phyloP scores from a whole-genome alignment of 129 eudicot genomes.

The Arctium lappa region DNA sequence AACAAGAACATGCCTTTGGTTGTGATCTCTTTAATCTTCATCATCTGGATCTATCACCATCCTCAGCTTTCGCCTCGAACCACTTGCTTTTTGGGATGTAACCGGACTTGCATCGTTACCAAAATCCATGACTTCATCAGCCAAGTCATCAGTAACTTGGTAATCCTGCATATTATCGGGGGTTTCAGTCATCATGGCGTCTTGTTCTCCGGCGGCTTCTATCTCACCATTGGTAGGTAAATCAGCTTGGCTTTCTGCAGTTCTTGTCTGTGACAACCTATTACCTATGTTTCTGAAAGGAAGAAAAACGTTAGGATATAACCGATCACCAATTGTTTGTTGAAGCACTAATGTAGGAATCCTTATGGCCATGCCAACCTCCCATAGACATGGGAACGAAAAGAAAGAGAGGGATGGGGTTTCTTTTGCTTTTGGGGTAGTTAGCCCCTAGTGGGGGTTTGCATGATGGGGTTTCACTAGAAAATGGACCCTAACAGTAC shows the following conservation, averaged over 20 bases:
- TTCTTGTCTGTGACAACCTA: slow-evolving; percentile 22
- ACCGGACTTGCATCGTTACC: slow-evolving; percentile 30
- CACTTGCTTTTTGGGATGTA: slow-evolving; percentile 22
- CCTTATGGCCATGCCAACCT: neutral
- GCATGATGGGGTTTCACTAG: too few species aligned
- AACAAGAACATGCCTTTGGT: neutral
- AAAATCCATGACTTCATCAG: slow-evolving; percentile 46
- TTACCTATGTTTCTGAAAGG: slow-evolving; percentile 28
- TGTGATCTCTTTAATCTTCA: slow-evolving; percentile 23
- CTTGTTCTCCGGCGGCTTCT: slow-evolving; percentile 23
- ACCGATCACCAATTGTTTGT: neutral
- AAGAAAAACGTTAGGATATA: neutral
- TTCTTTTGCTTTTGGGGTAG: too few species aligned
- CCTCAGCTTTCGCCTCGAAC: slow-evolving; percentile 58
- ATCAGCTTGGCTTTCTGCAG: slow-evolving; percentile 10
- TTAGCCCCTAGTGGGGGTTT: too few species aligned
- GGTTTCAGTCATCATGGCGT: slow-evolving; percentile 6
- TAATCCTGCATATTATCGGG: slow-evolving; percentile 26
- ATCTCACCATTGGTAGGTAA: slow-evolving; percentile 1
- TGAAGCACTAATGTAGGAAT: too few species aligned
- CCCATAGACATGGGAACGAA: neutral
- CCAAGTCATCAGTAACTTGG: slow-evolving; percentile 33
- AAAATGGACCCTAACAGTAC: too few species aligned
- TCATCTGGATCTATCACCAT: slow-evolving; percentile 59
- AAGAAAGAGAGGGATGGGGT: neutral